A percentile compares a stretch with the other conserved stretches of the same genome.
phyloP scores from a whole-genome alignment of 2,329 filamentous ascomycete genomes.

The Huntiella moniliformis region DNA sequence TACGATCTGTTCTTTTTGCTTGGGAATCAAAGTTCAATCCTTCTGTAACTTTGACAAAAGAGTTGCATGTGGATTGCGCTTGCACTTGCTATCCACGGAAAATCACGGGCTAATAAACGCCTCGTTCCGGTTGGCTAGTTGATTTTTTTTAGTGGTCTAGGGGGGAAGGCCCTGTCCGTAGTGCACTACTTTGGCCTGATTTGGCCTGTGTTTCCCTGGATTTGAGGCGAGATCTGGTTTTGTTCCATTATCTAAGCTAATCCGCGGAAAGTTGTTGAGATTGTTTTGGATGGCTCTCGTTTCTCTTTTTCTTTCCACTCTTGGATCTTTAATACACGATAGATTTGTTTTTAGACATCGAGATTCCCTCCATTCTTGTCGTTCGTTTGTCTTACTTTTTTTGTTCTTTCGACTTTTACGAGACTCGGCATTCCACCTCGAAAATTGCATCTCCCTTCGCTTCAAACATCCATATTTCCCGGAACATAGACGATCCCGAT shows the following conservation, averaged over 20 bases:
- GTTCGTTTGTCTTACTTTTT: not conserved
- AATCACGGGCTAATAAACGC: slow-evolving; percentile 6
- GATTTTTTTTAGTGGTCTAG: not conserved
- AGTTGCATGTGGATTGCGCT: slow-evolving; percentile 1
- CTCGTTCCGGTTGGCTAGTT: not conserved
- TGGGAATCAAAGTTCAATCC: not conserved
- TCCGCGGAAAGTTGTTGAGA: not conserved
- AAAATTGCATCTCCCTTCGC: not conserved
- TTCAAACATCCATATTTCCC: not conserved
- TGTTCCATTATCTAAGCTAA: not conserved
- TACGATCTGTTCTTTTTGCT: not conserved
- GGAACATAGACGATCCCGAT: not conserved
- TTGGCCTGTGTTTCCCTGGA: not conserved
- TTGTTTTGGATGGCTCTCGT: not conserved
- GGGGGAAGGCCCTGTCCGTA: not conserved
- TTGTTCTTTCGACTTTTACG: not conserved
- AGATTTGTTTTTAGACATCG: not conserved
- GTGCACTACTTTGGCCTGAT: not conserved
- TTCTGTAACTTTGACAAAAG: not conserved
- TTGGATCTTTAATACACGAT: not conserved
- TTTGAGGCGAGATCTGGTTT: not conserved
- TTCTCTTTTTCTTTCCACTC: not conserved
- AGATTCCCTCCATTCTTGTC: not conserved
- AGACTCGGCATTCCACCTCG: not conserved
- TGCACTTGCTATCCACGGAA: slow-evolving; percentile 9